These are phyloP conservation scores for Hansenula sp. DNA, from an alignment of 1,139 yeast genomes.

Conservation along the genomic window DNA sequence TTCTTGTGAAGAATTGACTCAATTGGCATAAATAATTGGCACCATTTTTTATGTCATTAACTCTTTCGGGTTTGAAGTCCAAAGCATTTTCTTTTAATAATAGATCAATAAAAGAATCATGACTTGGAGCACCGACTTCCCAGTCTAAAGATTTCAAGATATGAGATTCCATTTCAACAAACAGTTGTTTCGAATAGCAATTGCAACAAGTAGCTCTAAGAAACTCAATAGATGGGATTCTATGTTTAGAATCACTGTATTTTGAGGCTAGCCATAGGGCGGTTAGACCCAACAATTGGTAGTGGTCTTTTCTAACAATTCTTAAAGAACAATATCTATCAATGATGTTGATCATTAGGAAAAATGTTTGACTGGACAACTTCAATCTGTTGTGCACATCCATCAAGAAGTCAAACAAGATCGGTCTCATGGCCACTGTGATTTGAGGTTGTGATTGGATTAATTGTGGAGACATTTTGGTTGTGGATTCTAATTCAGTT, in stretches of 20 bases:
- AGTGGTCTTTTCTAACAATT: constrained; percentile 70
- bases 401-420: constrained; percentile 76
- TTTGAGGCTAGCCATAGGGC: constrained; percentile 75
- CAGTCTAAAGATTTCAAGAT: constrained; percentile 56
- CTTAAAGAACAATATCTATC: constrained; percentile 90
- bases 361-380: constrained; percentile 75
- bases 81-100: constrained; percentile 32
- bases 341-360: constrained; percentile 75
- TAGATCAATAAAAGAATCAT: constrained; percentile 59
- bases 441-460: constrained; percentile 90
- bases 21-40: constrained; percentile 63
- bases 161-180: constrained; percentile 67
- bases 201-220: constrained; percentile 49
- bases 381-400: constrained; percentile 80
- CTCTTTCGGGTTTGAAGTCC: constrained; percentile 22
- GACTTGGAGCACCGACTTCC: constrained; percentile 54
- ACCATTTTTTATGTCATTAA: constrained; percentile 49
- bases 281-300: constrained; percentile 66
- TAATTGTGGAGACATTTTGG: constrained; percentile 52
- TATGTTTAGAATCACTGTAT: constrained; percentile 64
- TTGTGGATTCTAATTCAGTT: constrained; percentile 28
- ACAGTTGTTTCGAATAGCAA: constrained; percentile 54
- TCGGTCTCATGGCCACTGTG: constrained; percentile 86
- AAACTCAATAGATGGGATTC: constrained; percentile 55
- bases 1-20: constrained; percentile 57